These are phyloP conservation scores for Dioszegia crocea DNA, from an alignment of 768 basidiomycete genomes.

Conservation along the genomic window DNA sequence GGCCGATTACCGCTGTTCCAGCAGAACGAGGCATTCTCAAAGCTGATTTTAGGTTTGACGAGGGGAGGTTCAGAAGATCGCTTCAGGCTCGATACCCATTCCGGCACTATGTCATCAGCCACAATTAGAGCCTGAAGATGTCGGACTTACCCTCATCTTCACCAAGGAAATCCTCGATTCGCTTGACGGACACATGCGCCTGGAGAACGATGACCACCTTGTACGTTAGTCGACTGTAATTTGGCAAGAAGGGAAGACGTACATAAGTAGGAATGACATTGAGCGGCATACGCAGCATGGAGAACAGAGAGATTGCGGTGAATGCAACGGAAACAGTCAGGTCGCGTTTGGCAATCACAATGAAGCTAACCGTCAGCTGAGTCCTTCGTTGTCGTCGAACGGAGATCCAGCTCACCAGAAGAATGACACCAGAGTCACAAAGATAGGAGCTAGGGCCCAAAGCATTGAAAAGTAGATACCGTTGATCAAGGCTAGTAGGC, in stretches of 20 bases:
- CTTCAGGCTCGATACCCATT: slow-evolving; percentile 66
- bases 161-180: slow-evolving; percentile 63
- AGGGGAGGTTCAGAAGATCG: slow-evolving; percentile 38
- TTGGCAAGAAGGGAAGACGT: slow-evolving; percentile 5
- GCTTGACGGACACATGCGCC: slow-evolving; percentile 63
- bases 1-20: slow-evolving; percentile 59
- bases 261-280: slow-evolving; percentile 65
- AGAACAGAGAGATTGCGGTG: slow-evolving; percentile 79
- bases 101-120: slow-evolving; percentile 54
- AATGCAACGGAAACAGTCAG: slow-evolving; percentile 77
- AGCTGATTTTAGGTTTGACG: slow-evolving; percentile 53
- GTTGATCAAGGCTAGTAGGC: slow-evolving; percentile 52
- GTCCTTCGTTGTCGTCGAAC: slow-evolving; percentile 52
- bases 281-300: slow-evolving; percentile 69
- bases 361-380: too few relatives aligned
- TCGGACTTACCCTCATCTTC: slow-evolving; percentile 58
- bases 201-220: slow-evolving; percentile 63
- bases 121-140: not conserved
- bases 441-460: slow-evolving; percentile 71
- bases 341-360: slow-evolving; percentile 66
- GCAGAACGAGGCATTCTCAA: slow-evolving; percentile 60
- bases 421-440: slow-evolving; percentile 78
- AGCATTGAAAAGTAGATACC: slow-evolving; percentile 65
- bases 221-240: not conserved
- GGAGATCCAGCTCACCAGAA: slow-evolving; percentile 46